Conservation (phyloP, 495 filamentous ascomycete genomes). For the Aspergillus avenaceus region DNA sequence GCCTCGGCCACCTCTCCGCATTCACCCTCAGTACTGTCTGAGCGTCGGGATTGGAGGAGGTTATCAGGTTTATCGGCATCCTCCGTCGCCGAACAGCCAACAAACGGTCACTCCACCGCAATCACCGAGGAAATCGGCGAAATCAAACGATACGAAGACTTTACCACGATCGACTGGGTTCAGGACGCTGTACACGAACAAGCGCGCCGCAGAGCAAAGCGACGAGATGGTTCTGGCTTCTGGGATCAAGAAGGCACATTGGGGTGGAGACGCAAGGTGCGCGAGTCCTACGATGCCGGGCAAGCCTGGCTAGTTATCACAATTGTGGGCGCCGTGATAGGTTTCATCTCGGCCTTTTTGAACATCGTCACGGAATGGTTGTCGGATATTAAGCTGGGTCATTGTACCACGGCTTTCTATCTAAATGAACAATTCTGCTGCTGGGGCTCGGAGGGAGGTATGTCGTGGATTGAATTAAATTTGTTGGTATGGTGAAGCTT, state of each 20-base stretch:
- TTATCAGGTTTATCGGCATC: conserved; percentile 71
- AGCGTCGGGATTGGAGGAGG: conserved; percentile 59
- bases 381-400: conserved; percentile 89
- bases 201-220: conserved; percentile 67
- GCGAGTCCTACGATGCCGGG: conserved; percentile 90
- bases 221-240: conserved; percentile 68
- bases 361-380: conserved; percentile 98
- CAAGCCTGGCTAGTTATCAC: conserved; percentile 99
- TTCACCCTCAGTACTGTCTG: conserved; percentile 52
- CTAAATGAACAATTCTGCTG: conserved; percentile 98
- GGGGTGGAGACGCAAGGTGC: conserved; percentile 78
- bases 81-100: conserved; percentile 44
- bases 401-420: conserved; percentile 94
- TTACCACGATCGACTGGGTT: conserved; percentile 99
- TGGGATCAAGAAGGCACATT: conserved; percentile 67
- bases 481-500: background rate
- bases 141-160: conserved; percentile 97
- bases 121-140: conserved; percentile 94
- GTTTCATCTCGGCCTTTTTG: conserved; percentile 85
- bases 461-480: conserved; percentile 4
- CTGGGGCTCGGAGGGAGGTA: conserved; percentile 90
- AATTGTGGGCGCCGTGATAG: conserved; percentile 87
- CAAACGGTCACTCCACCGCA: conserved; percentile 46
- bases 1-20: conserved; percentile 53
- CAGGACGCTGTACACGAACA: conserved; percentile 95